Percentiles rank a stretch among this genome's conserved stretches.
Evolutionary conservation across 2,329 filamentous ascomycete genomes (phyloP).

Genomic region (Juglanconis juglandina): DNA sequence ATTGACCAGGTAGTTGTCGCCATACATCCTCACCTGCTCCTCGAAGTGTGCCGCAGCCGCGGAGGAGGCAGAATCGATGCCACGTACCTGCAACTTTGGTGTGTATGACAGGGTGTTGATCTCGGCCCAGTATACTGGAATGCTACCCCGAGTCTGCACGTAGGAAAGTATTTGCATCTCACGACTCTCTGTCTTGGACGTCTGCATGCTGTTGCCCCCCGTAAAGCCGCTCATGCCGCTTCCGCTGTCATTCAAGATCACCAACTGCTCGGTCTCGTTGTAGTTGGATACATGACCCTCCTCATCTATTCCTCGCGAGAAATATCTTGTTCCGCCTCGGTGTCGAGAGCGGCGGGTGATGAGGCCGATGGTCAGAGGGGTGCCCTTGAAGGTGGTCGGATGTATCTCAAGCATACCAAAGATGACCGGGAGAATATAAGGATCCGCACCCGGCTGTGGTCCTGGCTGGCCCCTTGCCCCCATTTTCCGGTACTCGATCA

Average conservation of each 20-base stretch:
- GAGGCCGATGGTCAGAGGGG: constrained; percentile 76
- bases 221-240: constrained; percentile 76
- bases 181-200: constrained; percentile 62
- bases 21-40: constrained; percentile 89
- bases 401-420: constrained; percentile 94
- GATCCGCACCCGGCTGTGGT: constrained; percentile 74
- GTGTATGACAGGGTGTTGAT: constrained; percentile 91
- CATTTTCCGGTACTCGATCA: constrained; percentile 78
- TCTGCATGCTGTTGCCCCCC: constrained; percentile 71
- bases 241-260: constrained; percentile 79
- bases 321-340: constrained; percentile 87
- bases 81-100: constrained; percentile 82
- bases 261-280: constrained; percentile 94
- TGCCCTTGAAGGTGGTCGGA: constrained; percentile 80
- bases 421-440: constrained; percentile 92
- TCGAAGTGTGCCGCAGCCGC: constrained; percentile 85
- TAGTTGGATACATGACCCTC: constrained; percentile 96
- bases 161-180: constrained; percentile 91
- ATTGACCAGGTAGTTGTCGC: constrained; percentile 96
- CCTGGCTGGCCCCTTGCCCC: constrained; percentile 62
- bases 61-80: constrained; percentile 73
- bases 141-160: constrained; percentile 92
- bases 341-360: constrained; percentile 87
- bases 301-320: constrained; percentile 90
- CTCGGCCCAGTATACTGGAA: constrained; percentile 94